Evolutionary conservation across 2,329 filamentous ascomycete species (phyloP).

Genomic region (Thielaviopsis populi): DNA sequence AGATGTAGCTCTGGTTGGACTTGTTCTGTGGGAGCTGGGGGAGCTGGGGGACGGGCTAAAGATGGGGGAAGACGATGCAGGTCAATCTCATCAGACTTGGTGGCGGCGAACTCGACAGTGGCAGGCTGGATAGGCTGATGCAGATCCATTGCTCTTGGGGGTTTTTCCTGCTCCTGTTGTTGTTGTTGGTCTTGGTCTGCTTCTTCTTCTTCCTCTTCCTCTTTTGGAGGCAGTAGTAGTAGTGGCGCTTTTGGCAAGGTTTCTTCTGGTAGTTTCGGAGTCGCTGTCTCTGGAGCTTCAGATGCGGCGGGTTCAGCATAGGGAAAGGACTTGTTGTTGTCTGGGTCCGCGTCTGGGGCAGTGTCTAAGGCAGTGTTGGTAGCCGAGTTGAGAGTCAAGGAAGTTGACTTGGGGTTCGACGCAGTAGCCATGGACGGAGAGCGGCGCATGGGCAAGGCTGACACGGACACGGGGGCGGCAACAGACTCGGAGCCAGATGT

Average conservation of each 20-base stretch:
- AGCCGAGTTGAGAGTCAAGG: background rate
- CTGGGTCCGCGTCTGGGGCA: background rate
- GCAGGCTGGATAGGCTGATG: background rate
- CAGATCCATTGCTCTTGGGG: background rate
- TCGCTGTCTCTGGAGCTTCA: background rate
- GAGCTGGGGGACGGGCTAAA: too few species aligned
- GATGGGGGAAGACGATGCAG: background rate
- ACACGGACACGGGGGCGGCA: background rate
- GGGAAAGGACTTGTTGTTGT: background rate
- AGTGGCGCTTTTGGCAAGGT: background rate
- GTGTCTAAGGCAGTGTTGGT: background rate
- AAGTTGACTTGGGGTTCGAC: background rate
- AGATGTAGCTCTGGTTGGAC: background rate
- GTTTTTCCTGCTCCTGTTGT: background rate
- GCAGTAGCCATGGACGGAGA: background rate
- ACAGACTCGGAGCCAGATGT: background rate
- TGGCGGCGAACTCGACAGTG: background rate
- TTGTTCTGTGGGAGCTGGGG: background rate
- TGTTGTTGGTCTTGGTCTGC: background rate
- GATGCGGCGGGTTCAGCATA: background rate
- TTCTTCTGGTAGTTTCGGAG: background rate
- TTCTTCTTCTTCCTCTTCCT: background rate
- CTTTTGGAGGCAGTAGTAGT: background rate
- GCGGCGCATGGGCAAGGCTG: background rate
- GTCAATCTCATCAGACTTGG: background rate